These are phyloP conservation scores for Hexamita inflata DNA, from an alignment of 208 protist genomes.

Conservation along the genomic window DNA sequence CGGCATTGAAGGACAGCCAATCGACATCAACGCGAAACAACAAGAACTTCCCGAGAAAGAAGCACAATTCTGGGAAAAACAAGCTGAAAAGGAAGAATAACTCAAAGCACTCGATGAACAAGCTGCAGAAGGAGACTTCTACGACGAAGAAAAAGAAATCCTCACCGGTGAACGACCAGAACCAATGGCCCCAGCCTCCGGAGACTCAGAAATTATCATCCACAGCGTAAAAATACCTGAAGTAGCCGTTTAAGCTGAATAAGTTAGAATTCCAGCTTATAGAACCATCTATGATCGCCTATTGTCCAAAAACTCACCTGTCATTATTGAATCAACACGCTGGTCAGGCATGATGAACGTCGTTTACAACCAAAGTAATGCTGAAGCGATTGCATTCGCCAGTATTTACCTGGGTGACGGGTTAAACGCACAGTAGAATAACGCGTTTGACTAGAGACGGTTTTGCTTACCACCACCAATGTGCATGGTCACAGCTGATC, in stretches of 20 bases:
- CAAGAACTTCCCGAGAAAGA: conserved; percentile 13
- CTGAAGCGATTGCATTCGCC: neutral
- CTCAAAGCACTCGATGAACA: conserved; percentile 6
- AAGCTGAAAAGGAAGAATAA: conserved; percentile 6
- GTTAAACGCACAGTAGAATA: neutral
- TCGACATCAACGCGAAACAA: conserved; percentile 13
- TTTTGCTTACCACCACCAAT: conserved; percentile 6
- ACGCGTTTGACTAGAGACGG: neutral
- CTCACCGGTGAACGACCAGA: neutral
- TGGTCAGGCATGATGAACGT: conserved; percentile 14
- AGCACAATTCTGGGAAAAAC: conserved; percentile 4
- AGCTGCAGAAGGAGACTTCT: neutral
- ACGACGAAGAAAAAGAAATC: conserved; percentile 23
- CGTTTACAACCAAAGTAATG: conserved; percentile 6
- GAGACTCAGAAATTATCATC: conserved; percentile 13
- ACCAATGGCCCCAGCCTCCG: neutral
- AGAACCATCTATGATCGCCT: neutral
- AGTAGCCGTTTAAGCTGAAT: neutral
- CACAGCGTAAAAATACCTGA: neutral
- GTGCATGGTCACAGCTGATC: neutral
- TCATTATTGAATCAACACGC: neutral
- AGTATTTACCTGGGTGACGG: conserved; percentile 21
- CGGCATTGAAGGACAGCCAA: neutral
- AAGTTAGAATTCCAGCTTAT: conserved; percentile 1
- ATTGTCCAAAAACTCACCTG: neutral